Percentiles rank a stretch among this genome's conserved stretches.
phyloP scores from a whole-genome alignment of 1,139 yeast species.

The Debaryomyces sp. region DNA sequence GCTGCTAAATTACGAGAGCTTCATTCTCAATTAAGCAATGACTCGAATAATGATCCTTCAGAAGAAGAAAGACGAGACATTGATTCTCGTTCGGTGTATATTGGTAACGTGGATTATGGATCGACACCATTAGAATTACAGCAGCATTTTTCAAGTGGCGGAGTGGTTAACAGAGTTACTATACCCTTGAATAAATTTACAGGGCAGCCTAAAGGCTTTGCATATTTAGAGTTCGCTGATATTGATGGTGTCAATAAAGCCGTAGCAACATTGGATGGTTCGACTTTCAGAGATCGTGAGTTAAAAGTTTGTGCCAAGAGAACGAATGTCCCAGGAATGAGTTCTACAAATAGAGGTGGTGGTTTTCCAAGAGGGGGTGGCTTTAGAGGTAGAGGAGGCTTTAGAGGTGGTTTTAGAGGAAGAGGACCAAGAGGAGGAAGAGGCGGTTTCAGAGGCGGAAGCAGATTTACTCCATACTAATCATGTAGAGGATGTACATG shows the following conservation, averaged over 20 bases:
- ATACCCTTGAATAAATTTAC: slow-evolving; percentile 70
- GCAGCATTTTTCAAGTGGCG: slow-evolving; percentile 73
- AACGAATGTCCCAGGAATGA: slow-evolving; percentile 76
- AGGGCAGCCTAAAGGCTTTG: slow-evolving; percentile 85
- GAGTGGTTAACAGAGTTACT: slow-evolving; percentile 82
- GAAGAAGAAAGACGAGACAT: slow-evolving; percentile 44
- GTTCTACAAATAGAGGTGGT: slow-evolving; percentile 49
- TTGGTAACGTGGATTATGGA: slow-evolving; percentile 84
- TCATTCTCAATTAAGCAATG: slow-evolving; percentile 23
- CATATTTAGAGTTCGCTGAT: slow-evolving; percentile 78
- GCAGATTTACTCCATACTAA: slow-evolving; percentile 27
- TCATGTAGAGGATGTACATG: slow-evolving; percentile 1
- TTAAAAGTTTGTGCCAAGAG: slow-evolving; percentile 76
- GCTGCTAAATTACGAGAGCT: slow-evolving; percentile 31
- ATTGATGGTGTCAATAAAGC: slow-evolving; percentile 66
- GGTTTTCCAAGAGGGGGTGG: slow-evolving; percentile 25
- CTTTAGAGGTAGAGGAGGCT: slow-evolving; percentile 25
- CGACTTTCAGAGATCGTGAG: slow-evolving; percentile 65
- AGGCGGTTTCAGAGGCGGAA: slow-evolving; percentile 26
- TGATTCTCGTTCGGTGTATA: slow-evolving; percentile 81
- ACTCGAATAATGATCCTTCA: slow-evolving; percentile 15
- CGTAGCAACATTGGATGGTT: slow-evolving; percentile 61
- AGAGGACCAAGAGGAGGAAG: slow-evolving; percentile 31
- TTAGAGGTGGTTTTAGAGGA: slow-evolving; percentile 23
- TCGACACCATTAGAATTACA: slow-evolving; percentile 82